Evolutionary conservation across 805 yeast species (phyloP).

Genomic region (Sugiyamaella smithiae): DNA sequence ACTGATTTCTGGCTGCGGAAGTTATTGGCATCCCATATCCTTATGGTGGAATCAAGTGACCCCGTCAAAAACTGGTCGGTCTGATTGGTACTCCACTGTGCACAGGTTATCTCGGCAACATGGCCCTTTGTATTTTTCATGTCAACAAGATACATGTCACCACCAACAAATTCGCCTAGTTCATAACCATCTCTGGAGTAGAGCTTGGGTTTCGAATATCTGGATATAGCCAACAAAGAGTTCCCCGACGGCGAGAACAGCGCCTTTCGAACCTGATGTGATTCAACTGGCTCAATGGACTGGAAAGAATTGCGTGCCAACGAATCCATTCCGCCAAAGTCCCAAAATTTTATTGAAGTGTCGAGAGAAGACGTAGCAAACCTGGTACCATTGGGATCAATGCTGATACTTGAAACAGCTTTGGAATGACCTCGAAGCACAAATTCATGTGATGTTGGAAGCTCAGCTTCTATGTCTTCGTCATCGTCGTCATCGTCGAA

Average conservation of each 20-base stretch:
- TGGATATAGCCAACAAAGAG: constrained; percentile 26
- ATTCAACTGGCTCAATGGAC: constrained; percentile 29
- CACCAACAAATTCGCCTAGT: constrained; percentile 29
- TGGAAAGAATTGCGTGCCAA: constrained; percentile 25
- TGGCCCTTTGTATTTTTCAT: constrained; percentile 38
- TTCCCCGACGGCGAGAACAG: constrained; percentile 24
- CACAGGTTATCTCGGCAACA: constrained; percentile 31
- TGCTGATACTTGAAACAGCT: constrained; percentile 26
- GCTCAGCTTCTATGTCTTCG: constrained; percentile 31
- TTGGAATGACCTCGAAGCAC: constrained; percentile 25
- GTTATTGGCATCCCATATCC: constrained; percentile 35
- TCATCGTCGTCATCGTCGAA: constrained; percentile 26
- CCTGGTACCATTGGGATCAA: constrained; percentile 30
- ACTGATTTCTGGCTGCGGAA: constrained; percentile 28
- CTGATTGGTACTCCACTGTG: constrained; percentile 31
- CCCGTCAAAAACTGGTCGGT: constrained; percentile 30
- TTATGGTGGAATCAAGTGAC: constrained; percentile 34
- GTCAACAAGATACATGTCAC: constrained; percentile 38
- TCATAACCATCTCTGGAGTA: constrained; percentile 30
- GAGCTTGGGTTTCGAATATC: constrained; percentile 27
- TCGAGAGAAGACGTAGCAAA: constrained; percentile 33
- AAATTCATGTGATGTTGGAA: constrained; percentile 40
- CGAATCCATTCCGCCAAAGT: constrained; percentile 36
- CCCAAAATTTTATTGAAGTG: constrained; percentile 31
- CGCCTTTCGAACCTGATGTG: constrained; percentile 25